Base-by-base conservation (phyloP, 148 eudicot species). In the Fagopyrum tataricum region DNA sequence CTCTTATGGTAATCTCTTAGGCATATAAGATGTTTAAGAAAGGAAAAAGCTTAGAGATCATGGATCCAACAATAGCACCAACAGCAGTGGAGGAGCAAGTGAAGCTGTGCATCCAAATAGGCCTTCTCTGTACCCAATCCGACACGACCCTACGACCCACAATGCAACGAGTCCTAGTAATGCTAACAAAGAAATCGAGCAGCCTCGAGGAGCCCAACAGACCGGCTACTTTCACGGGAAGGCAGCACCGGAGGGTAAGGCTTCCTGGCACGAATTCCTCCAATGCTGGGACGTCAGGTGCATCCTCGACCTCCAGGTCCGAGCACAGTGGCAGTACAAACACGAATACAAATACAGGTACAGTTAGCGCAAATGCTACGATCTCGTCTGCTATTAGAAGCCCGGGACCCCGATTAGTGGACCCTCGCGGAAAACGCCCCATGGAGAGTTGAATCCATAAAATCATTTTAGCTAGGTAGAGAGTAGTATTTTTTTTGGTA, bases 121-220 rank as follows among this genome's bases (percentile, higher is more conserved):
- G 89, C 12, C 77, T 94, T 69, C 75, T 94, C 11, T 94, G 98
- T 81, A 83, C 84, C 73, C 98, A 94, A 62, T 82, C 89, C 14
- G 96, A 94, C 74, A 89, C 96, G 5, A 64, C 72, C 14, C 53
- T 77, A 67, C 85, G 98, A 23, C 98, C 98, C 20, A 73, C 82
- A 18, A 94, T 94, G 98, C 78, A 80, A 11, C 90, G 88, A n/a
- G 91, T 94, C 6, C 82, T 80, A 42, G 78, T 85, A 3, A 69
- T 89, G 78, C 82, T 91, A 5, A 88, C 97, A 1, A 91, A 81
- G 83, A 90, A 85, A 71, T 87, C 82, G 4, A 84, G 85, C 43
- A 74, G 73, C 77, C 82, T 89, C 5, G 89, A 91, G 69, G 93
- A 89, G 53, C 98, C 98, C 12, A 84, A 80, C 17, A 79, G 87